These are phyloP conservation scores for Monilinia polystroma DNA, from an alignment of 2,329 filamentous ascomycete species.

Conservation along the genomic window DNA sequence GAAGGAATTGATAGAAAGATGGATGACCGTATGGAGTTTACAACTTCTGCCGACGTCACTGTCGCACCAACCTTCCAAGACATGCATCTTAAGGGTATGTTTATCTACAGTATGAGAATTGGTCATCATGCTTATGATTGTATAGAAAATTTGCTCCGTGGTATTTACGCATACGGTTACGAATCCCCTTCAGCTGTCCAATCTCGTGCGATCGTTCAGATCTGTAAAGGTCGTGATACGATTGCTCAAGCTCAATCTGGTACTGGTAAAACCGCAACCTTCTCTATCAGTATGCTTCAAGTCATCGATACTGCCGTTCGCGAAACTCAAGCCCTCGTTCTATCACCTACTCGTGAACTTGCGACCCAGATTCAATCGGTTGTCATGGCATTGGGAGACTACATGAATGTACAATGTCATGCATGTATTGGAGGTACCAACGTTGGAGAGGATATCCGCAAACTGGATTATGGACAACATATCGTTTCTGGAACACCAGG, in stretches of 20 bases:
- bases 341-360: slow-evolving; percentile 93
- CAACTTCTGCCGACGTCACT: slow-evolving; percentile 95
- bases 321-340: slow-evolving; percentile 90
- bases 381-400: slow-evolving; percentile 98
- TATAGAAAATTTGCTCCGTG: slow-evolving; percentile 85
- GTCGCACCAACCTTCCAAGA: slow-evolving; percentile 92
- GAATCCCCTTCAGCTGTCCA: slow-evolving; percentile 97
- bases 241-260: slow-evolving; percentile 97
- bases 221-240: slow-evolving; percentile 98
- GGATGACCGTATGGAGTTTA: slow-evolving; percentile 97
- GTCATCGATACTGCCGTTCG: slow-evolving; percentile 92
- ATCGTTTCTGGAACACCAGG: slow-evolving; percentile 98
- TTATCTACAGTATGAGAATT: not conserved
- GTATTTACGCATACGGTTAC: slow-evolving; percentile 98
- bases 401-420: slow-evolving; percentile 99
- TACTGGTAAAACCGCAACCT: slow-evolving; percentile 95
- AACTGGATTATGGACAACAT: slow-evolving; percentile 96
- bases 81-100: slow-evolving; percentile 79
- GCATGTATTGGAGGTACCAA: slow-evolving; percentile 98
- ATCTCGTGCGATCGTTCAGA: slow-evolving; percentile 95
- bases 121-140: slow-evolving; percentile 1
- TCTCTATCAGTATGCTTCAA: slow-evolving; percentile 94
- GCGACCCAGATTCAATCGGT: slow-evolving; percentile 98
- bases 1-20: slow-evolving; percentile 87
- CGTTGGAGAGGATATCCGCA: slow-evolving; percentile 95